phyloP scores from a whole-genome alignment of 2,329 filamentous ascomycete species.

The Diaporthe sp. region DNA sequence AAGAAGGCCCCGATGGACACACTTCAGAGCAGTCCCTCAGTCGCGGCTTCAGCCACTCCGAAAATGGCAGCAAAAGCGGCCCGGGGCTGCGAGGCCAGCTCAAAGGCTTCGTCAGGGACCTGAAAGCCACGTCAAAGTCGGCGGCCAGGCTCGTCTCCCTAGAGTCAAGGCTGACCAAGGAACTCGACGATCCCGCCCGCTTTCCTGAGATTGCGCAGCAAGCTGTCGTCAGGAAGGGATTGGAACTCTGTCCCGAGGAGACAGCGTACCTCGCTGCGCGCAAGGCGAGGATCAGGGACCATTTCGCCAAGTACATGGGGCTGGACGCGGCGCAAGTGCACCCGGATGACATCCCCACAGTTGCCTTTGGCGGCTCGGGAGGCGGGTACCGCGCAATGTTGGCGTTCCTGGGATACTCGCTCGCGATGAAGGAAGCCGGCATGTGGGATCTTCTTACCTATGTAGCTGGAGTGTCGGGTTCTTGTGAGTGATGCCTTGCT shows the following conservation, averaged over 20 bases:
- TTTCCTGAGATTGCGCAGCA: conserved; percentile 14
- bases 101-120: background rate
- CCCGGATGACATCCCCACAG: conserved; percentile 5
- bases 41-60: background rate
- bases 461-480: conserved; percentile 32
- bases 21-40: background rate
- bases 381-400: conserved; percentile 33
- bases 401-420: conserved; percentile 30
- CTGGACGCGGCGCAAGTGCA: conserved; percentile 14
- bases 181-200: conserved; percentile 3
- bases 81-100: background rate
- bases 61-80: background rate
- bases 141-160: background rate
- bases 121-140: conserved; percentile 14
- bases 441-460: conserved; percentile 31
- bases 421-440: conserved; percentile 29
- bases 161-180: background rate
- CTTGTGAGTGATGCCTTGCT: conserved; percentile 10
- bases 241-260: conserved; percentile 23
- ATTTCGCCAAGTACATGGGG: conserved; percentile 16
- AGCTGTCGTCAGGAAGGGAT: conserved; percentile 1
- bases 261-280: conserved; percentile 7
- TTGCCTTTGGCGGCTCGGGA: conserved; percentile 29
- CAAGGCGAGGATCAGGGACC: background rate
- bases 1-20: background rate